phyloP scores from a whole-genome alignment of 306 rosid species.

The Luffa aegyptiaca region DNA sequence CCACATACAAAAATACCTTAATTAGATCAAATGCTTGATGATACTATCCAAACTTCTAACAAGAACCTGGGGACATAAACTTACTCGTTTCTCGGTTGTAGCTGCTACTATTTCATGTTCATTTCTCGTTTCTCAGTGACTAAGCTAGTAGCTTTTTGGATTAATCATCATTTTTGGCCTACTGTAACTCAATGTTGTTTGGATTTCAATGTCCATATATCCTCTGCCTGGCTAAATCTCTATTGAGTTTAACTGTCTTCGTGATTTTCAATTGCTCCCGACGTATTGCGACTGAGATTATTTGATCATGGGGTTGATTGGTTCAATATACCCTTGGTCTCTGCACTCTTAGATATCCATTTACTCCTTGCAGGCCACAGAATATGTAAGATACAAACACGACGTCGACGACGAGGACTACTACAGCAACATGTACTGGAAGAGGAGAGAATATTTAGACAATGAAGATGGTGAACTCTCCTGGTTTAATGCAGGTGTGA shows the following conservation, averaged over 20 bases:
- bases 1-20: background rate
- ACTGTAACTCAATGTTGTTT: background rate
- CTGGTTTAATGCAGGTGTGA: conserved; percentile 37
- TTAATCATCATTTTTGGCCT: background rate
- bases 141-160: background rate
- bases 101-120: no score
- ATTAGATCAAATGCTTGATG: background rate
- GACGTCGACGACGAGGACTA: conserved; percentile 13
- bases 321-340: background rate
- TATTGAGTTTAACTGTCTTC: background rate
- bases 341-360: background rate
- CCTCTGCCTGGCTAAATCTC: background rate
- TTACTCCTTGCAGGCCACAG: conserved; percentile 13
- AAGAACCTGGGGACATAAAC: background rate
- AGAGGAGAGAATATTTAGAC: conserved; percentile 24
- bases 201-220: background rate
- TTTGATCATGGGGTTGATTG: background rate
- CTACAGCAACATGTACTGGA: conserved; percentile 19
- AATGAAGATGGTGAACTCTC: conserved; percentile 34
- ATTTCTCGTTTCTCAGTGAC: background rate
- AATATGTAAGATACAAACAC: conserved; percentile 22
- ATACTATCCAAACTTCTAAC: background rate
- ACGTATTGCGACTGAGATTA: background rate
- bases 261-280: background rate
- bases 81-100: no score